Conservation (phyloP, 169 alveolate species). For the Plasmodium gaboni region DNA sequence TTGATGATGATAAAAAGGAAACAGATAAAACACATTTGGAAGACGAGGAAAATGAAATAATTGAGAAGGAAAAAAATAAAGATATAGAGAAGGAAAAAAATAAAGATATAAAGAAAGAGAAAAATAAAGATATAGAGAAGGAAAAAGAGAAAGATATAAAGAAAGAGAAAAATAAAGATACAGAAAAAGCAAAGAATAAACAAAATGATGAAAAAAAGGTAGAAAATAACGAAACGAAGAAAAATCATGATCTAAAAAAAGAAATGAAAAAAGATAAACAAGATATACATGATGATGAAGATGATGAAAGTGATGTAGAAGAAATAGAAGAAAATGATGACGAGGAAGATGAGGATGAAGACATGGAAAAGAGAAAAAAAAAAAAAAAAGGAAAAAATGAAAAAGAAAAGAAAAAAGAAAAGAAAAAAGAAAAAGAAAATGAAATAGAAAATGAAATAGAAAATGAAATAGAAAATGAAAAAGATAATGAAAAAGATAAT, state of each 20-base stretch:
- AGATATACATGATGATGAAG: background rate
- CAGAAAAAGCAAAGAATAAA: background rate
- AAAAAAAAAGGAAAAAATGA: background rate
- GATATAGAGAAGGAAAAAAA: background rate
- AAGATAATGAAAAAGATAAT: background rate
- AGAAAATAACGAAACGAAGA: background rate
- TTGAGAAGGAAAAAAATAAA: no score
- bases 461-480: background rate
- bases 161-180: background rate
- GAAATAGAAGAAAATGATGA: slow-evolving; percentile 3
- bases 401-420: background rate
- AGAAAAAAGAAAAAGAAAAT: background rate
- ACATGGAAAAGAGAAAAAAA: background rate
- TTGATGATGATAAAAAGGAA: background rate
- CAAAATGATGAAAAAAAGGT: background rate
- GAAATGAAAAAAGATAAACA: background rate
- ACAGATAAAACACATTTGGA: background rate
- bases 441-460: background rate
- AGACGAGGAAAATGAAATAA: background rate
- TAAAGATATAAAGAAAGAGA: background rate
- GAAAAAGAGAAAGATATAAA: background rate
- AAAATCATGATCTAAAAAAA: background rate
- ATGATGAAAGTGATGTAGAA: slow-evolving; percentile 4
- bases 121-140: background rate
- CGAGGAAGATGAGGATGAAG: slow-evolving; percentile 17